Percentiles rank a stretch among this genome's conserved stretches.
Evolutionary conservation across 306 rosid genomes (phyloP).

Genomic region (Albizia julibrissin): DNA sequence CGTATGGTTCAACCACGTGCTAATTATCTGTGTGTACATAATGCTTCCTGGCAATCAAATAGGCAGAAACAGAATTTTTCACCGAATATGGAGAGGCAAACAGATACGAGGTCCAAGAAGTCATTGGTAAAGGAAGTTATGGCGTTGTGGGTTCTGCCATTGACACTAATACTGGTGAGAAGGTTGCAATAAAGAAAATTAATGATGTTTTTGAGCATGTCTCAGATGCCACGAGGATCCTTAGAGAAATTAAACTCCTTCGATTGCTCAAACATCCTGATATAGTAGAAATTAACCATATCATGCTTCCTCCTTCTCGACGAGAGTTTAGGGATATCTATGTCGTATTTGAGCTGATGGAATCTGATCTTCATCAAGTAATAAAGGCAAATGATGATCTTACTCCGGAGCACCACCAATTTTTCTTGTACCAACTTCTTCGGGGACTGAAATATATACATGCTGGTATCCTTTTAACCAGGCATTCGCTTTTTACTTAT

Average conservation of each 20-base stretch:
- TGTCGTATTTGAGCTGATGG: slow-evolving; percentile 58
- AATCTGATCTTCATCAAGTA: slow-evolving; percentile 59
- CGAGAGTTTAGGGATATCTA: slow-evolving; percentile 51
- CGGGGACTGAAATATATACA: slow-evolving; percentile 89
- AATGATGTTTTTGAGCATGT: slow-evolving; percentile 52
- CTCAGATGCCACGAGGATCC: slow-evolving; percentile 51
- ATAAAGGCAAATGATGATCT: slow-evolving; percentile 51
- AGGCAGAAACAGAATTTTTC: slow-evolving; percentile 82
- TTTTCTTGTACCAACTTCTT: slow-evolving; percentile 95
- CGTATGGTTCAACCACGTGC: neutral
- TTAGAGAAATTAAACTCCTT: slow-evolving; percentile 50
- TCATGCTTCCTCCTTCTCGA: slow-evolving; percentile 54
- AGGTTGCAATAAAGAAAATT: slow-evolving; percentile 54
- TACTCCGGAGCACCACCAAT: slow-evolving; percentile 53
- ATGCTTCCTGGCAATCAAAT: slow-evolving; percentile 31
- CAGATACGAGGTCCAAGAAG: slow-evolving; percentile 41
- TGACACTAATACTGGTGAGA: slow-evolving; percentile 37
- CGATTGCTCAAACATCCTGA: slow-evolving; percentile 49
- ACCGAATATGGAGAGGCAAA: slow-evolving; percentile 90
- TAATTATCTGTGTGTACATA: neutral
- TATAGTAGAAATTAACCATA: slow-evolving; percentile 50
- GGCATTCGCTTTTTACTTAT: slow-evolving; percentile 11
- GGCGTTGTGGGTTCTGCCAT: slow-evolving; percentile 49
- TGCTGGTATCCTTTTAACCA: slow-evolving; percentile 56
- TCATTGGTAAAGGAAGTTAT: slow-evolving; percentile 56